Percentiles rank a stretch among this genome's conserved stretches.
Conservation (phyloP, 2,329 filamentous ascomycete genomes). For the Huntiella bhutanensis region DNA sequence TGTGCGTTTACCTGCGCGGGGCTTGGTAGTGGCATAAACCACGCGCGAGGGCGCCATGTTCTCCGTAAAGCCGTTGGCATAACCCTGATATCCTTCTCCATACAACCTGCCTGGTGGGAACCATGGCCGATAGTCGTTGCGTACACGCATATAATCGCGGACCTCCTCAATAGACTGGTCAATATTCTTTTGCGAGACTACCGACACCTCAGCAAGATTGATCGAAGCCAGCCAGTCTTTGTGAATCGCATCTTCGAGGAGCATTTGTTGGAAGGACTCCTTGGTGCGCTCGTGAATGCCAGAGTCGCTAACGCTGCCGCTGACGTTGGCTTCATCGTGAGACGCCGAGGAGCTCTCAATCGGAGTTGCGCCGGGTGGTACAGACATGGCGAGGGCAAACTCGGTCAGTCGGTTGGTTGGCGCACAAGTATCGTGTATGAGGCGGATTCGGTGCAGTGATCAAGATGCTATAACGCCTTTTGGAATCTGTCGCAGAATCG, state of each 20-base stretch:
- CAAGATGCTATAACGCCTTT: too few relatives aligned
- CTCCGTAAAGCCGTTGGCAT: slow-evolving; percentile 73
- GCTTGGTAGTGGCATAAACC: slow-evolving; percentile 62
- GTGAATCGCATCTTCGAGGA: slow-evolving; percentile 34
- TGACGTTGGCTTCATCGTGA: slow-evolving; percentile 16
- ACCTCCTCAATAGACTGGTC: slow-evolving; percentile 47
- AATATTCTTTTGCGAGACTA: slow-evolving; percentile 36
- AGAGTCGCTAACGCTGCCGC: slow-evolving; percentile 15
- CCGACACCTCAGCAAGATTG: slow-evolving; percentile 30
- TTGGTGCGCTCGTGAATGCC: slow-evolving; percentile 31
- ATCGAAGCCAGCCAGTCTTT: slow-evolving; percentile 36
- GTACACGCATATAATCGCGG: slow-evolving; percentile 47
- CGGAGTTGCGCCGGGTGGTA: slow-evolving; percentile 2
- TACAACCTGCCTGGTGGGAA: slow-evolving; percentile 40
- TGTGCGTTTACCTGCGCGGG: slow-evolving; percentile 56
- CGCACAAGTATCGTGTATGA: not conserved
- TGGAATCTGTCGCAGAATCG: too few relatives aligned
- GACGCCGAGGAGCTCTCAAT: not conserved
- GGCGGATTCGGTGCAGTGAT: too few relatives aligned
- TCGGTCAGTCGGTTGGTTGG: not conserved
- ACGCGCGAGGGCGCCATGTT: slow-evolving; percentile 46
- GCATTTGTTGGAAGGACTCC: slow-evolving; percentile 33
- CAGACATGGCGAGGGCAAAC: slow-evolving; percentile 4
- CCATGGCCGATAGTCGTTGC: slow-evolving; percentile 33
- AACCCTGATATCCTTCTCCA: slow-evolving; percentile 68